phyloP scores from a whole-genome alignment of 305 asterid genomes.

The Fraxinus albicans region DNA sequence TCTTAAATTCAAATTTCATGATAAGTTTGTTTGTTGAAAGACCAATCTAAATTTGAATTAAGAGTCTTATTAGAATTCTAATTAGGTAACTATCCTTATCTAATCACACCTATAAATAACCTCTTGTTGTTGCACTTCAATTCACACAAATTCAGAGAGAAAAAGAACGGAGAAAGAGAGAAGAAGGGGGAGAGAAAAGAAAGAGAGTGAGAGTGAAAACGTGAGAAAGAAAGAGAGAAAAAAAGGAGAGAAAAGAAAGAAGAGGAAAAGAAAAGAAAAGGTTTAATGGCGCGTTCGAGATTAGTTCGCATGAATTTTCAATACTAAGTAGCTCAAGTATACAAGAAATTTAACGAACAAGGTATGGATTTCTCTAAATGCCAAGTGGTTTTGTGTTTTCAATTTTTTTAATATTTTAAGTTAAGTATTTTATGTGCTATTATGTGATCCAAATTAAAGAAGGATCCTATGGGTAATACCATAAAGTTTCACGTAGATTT shows the following conservation, averaged over 20 bases:
- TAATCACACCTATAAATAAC: background rate
- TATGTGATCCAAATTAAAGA: background rate
- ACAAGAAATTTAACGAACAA: background rate
- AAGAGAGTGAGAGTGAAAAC: no score
- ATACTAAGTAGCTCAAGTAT: background rate
- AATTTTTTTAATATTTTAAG: background rate
- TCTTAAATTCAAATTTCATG: background rate
- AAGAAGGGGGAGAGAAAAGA: no score
- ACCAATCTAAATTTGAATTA: background rate
- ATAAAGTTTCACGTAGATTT: background rate
- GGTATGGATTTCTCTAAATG: background rate
- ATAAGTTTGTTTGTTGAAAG: background rate
- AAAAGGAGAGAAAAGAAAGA: background rate
- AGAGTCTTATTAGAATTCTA: background rate
- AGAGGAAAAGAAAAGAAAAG: background rate
- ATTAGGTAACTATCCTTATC: background rate
- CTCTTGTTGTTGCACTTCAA: background rate
- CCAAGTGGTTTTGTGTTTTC: background rate
- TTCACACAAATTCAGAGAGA: background rate
- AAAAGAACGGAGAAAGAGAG: no score
- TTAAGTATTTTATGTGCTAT: background rate
- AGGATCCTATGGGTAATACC: background rate
- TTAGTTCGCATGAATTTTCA: background rate
- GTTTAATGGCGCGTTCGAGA: background rate
- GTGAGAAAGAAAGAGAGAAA: no score